Evolutionary conservation across 2,329 filamentous ascomycete genomes (phyloP), one percentile per base, ranked within the genome.

Genomic region (Metarhizium rileyi): DNA sequence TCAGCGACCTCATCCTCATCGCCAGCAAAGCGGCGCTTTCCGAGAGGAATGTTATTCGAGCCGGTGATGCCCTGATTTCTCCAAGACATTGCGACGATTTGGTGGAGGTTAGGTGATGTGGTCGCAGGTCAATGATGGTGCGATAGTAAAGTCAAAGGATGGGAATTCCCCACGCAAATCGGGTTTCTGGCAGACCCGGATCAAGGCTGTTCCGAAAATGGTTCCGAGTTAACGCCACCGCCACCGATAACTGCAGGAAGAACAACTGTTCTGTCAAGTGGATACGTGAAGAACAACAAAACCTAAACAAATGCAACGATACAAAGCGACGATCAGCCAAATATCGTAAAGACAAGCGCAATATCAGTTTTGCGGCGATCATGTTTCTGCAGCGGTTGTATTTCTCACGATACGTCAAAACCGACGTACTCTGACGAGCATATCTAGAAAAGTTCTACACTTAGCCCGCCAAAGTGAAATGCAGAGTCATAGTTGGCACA

Each of bases 21-120:
- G 57, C 79, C 86, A 53, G 82, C 85, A 60, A 94, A 90, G 54
- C 90, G 86, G 61, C 87, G 82, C 60, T 82, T 94, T 47, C 93
- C 93, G 54, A 98, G 74, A 53, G 93, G 93, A 61, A 98, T 95
- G 64, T 96, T 97, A 71, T 98, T 98, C 42, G 94, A 97, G 47
- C 93, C 93, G 20, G 93, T 98, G 66, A 95, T 95, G 59, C 93
- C 93, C 67, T 84, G 81, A 51, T 71, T 80, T 73, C 80, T 75
- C 81, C 81, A 84, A 62, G 81, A 74, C 81, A 85, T 84, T 5
- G 56, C 73, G 61, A 36, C 33, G 38, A 33, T 38, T 23, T 4
- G 16, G 23, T 42, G 38, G 22, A 9, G 38, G 10, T 14, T 23
- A 42, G 20, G 16, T 18, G 4, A 14, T 25, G 38, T 23, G 23